These are phyloP conservation scores for Sisymbrium altissimum DNA, from an alignment of 345 rosid species.

Conservation along the genomic window DNA sequence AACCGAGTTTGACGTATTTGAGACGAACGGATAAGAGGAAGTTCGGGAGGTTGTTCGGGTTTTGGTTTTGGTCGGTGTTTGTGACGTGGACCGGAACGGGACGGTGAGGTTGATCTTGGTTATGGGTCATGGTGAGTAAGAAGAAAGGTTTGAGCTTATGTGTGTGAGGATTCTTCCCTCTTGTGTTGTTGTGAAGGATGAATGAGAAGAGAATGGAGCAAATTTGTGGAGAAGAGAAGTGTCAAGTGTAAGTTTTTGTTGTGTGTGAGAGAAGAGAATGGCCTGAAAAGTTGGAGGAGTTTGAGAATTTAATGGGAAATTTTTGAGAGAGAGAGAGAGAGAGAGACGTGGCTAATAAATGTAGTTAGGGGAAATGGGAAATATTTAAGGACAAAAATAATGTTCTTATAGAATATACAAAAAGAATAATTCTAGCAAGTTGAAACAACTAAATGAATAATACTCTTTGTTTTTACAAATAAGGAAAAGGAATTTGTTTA, in stretches of 20 bases:
- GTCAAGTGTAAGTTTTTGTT: slow-evolving; percentile 11
- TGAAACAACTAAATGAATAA: background rate
- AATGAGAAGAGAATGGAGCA: background rate
- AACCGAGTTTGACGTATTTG: slow-evolving; percentile 79
- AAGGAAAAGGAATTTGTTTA: background rate
- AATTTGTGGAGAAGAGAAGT: slow-evolving; percentile 26
- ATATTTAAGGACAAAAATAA: slow-evolving; percentile 7
- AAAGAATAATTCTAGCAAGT: background rate
- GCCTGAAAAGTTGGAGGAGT: slow-evolving; percentile 13
- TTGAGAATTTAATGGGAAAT: slow-evolving; percentile 34
- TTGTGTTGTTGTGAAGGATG: background rate
- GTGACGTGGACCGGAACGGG: slow-evolving; percentile 40
- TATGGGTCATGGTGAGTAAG: slow-evolving; percentile 4
- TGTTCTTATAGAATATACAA: background rate
- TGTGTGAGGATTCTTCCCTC: background rate
- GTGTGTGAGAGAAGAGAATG: slow-evolving; percentile 11
- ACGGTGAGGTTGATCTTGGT: slow-evolving; percentile 3
- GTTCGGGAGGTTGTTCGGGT: slow-evolving; percentile 57
- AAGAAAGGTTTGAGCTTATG: background rate
- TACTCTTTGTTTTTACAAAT: background rate
- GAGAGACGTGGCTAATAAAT: slow-evolving; percentile 14
- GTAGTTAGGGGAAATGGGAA: slow-evolving; percentile 18
- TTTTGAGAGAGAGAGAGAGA: slow-evolving; percentile 13
- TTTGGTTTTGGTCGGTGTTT: slow-evolving; percentile 22
- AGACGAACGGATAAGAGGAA: slow-evolving; percentile 68